A percentile compares a stretch with the other conserved stretches of the same genome.
phyloP scores from a whole-genome alignment of 805 yeast species.

The Pichia kluyveri region DNA sequence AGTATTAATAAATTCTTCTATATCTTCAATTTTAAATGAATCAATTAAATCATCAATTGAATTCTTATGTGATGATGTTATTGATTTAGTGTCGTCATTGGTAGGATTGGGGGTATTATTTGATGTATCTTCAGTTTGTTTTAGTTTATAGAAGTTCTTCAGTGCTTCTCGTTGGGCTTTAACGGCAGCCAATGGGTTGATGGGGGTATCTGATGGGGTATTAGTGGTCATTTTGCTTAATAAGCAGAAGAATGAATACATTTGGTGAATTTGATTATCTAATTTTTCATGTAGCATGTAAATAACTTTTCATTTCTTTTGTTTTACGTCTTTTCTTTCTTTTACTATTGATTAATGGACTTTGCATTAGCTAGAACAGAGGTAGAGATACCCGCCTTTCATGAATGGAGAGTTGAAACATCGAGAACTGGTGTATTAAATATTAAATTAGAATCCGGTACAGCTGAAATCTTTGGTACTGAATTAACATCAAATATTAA shows the following conservation, averaged over 20 bases:
- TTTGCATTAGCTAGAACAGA: constrained; percentile 3
- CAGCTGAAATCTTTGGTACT: constrained; percentile 88
- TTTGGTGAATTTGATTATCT: no score
- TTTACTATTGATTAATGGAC: not conserved
- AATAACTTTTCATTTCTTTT: not conserved
- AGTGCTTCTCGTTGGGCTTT: constrained; percentile 30
- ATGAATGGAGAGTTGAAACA: constrained; percentile 4
- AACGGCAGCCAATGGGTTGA: not conserved
- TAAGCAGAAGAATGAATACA: no score
- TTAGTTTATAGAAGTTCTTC: constrained; percentile 33
- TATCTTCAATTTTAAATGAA: constrained; percentile 14
- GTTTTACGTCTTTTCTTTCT: no score
- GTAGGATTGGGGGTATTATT: no score
- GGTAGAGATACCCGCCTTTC: constrained; percentile 16
- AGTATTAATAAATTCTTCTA: constrained; percentile 24
- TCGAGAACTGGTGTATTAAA: not conserved
- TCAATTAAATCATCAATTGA: not conserved
- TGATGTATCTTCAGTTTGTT: constrained; percentile 18
- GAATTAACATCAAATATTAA: constrained; percentile 72
- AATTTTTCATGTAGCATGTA: not conserved
- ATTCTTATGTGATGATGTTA: not conserved
- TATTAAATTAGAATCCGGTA: constrained; percentile 42
- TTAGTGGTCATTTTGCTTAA: no score
- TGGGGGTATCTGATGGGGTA: not conserved
- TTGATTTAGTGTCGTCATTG: not conserved